Evolutionary conservation across 139 green algal species (phyloP), one percentile per base, ranked within the genome.

Genomic region (Pleodorina starrii): DNA sequence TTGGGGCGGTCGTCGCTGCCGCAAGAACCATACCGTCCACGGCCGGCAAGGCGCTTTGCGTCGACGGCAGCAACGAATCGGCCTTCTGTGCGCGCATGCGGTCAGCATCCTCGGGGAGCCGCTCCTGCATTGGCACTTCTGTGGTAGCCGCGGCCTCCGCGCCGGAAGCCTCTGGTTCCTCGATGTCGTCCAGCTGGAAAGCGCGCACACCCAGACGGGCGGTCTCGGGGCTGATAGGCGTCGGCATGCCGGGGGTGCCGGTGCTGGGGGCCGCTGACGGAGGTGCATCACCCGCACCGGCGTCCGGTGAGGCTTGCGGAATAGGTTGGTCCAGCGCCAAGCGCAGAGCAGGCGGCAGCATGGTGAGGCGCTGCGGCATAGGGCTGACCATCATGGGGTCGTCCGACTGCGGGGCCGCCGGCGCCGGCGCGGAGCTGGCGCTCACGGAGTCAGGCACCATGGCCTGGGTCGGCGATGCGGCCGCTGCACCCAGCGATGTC

Each of bases 361-460:
- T n/a, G n/a, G 14, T 48, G 1, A 77, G 44, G 63, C 44, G 66
- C 66, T 32, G 48, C 19, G n/a, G 66, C 44, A 88, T 68, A 21
- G 82, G 82, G 68, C 82, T 88, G 82, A 88, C 44, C 63, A 79
- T 79, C 82, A 88, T 88, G 44, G 82, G 63, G 14, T 88, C 82
- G 48, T 82, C 74, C 43, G n/a, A 11, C 63, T 38, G 63, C 19
- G n/a, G 2, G 35, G 32, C 27, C 32, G 63, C 2, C 16, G 63
- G 16, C 5, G 63, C 63, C 19, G 16, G 10, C 48, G 48, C 48
- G 10, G 48, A n/a, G n/a, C n/a, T n/a, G n/a, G n/a, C n/a, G n/a
- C n/a, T n/a, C n/a, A n/a, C n/a, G n/a, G n/a, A n/a, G n/a, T n/a
- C n/a, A n/a, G n/a, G n/a, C n/a, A n/a, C n/a, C n/a, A n/a, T n/a